These are phyloP conservation scores for Stramenopiles sp. DNA, from an alignment of 352 stramenopile genomes.

Conservation along the genomic window DNA sequence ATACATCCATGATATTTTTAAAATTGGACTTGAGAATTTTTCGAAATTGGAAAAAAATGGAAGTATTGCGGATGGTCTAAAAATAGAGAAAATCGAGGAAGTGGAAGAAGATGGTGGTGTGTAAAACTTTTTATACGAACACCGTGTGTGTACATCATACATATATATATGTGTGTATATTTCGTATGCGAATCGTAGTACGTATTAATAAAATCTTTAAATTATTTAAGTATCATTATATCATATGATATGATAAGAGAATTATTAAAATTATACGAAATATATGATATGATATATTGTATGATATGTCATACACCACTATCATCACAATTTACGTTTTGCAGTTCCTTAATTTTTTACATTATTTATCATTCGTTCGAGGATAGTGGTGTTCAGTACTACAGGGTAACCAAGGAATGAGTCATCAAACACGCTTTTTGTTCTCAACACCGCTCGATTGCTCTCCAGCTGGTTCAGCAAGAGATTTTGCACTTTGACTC, in stretches of 20 bases:
- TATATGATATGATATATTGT: no score
- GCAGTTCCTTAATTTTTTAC: slow-evolving; percentile 7
- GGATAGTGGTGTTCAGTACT: slow-evolving; percentile 3
- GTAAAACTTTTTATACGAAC: no score
- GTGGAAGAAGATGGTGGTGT: no score
- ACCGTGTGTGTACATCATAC: no score
- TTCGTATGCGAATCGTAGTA: slow-evolving; percentile 6
- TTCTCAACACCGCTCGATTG: slow-evolving; percentile 5
- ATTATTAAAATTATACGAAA: slow-evolving; percentile 3
- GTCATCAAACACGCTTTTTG: slow-evolving; percentile 6
- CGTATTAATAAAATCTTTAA: slow-evolving; percentile 8
- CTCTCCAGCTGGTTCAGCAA: slow-evolving; percentile 2
- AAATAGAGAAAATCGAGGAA: no score
- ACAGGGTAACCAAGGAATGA: slow-evolving; percentile 5
- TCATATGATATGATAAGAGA: no score
- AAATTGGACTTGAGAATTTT: no score
- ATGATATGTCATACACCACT: neutral
- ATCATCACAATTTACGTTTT: slow-evolving; percentile 7
- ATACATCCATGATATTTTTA: neutral
- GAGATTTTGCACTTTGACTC: slow-evolving; percentile 6
- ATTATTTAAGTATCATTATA: slow-evolving; percentile 8
- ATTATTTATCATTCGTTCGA: slow-evolving; percentile 7
- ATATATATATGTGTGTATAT: slow-evolving; percentile 6
- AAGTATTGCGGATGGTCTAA: no score
- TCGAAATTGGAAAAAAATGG: no score